phyloP scores from a whole-genome alignment of 495 filamentous ascomycete genomes.

The Letharia columbiana region DNA sequence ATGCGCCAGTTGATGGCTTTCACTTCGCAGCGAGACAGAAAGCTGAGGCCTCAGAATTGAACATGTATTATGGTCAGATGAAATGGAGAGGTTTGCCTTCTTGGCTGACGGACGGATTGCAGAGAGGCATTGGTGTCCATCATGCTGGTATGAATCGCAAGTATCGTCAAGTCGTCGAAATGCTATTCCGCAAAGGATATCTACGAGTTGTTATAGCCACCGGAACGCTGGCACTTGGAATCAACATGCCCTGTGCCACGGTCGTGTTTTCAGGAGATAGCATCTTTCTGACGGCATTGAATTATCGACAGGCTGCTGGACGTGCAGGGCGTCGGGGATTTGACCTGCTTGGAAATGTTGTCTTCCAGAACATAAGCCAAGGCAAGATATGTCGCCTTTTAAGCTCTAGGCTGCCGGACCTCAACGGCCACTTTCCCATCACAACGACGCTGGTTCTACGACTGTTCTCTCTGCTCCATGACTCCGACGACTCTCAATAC shows the following conservation, averaged over 20 bases:
- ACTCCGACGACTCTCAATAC: constrained; percentile 51
- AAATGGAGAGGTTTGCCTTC: constrained; percentile 35
- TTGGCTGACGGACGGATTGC: constrained; percentile 47
- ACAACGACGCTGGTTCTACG: constrained; percentile 65
- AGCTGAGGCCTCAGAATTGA: constrained; percentile 44
- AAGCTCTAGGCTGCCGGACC: constrained; percentile 60
- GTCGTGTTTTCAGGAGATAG: constrained; percentile 69
- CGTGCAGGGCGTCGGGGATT: constrained; percentile 74
- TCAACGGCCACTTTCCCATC: constrained; percentile 71
- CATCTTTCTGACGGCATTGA: constrained; percentile 61
- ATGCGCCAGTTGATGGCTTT: constrained; percentile 51
- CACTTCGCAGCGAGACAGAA: constrained; percentile 55
- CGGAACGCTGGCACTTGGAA: constrained; percentile 65
- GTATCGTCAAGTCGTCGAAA: constrained; percentile 63
- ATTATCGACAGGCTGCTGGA: constrained; percentile 67
- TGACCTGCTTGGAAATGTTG: constrained; percentile 70
- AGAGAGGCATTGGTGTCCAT: constrained; percentile 64
- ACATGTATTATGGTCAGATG: constrained; percentile 39
- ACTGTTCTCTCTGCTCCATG: constrained; percentile 56
- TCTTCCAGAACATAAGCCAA: constrained; percentile 48
- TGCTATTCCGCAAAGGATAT: constrained; percentile 65
- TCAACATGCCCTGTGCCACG: constrained; percentile 82
- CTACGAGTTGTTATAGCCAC: constrained; percentile 68
- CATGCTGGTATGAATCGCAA: constrained; percentile 70
- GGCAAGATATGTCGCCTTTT: constrained; percentile 54